A percentile compares a stretch with the other conserved stretches of the same genome.
phyloP scores from a whole-genome alignment of 495 filamentous ascomycete species.

The Neurospora terricola region DNA sequence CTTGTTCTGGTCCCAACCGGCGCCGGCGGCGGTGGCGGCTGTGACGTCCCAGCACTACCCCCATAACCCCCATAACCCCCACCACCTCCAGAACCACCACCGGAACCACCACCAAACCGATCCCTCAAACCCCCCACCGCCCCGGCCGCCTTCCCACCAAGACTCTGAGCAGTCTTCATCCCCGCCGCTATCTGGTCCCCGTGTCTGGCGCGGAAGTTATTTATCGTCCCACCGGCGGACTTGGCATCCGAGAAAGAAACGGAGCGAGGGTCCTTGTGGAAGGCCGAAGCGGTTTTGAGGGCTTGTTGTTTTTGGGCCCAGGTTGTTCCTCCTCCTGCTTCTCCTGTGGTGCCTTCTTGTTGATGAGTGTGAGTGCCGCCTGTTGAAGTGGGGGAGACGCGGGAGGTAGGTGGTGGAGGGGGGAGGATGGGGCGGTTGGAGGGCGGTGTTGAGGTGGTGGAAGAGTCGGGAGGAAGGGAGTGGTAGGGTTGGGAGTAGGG shows the following conservation, averaged over 20 bases:
- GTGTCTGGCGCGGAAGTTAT: constrained; percentile 65
- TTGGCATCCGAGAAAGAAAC: constrained; percentile 47
- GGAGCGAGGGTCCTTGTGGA: constrained; percentile 47
- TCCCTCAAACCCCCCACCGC: neutral
- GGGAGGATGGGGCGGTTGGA: neutral
- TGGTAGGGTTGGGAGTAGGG: neutral
- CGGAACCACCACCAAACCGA: constrained; percentile 20
- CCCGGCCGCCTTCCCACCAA: constrained; percentile 35
- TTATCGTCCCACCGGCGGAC: constrained; percentile 47
- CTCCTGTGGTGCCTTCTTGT: neutral
- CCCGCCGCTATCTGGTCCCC: constrained; percentile 62
- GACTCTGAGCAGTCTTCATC: constrained; percentile 44
- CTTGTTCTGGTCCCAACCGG: neutral
- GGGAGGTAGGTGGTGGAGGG: neutral
- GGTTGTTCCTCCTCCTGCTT: constrained; percentile 42
- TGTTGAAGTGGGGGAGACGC: neutral
- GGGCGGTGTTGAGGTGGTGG: neutral
- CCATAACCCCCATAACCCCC: neutral
- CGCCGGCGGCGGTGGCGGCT: neutral
- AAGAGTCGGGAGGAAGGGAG: neutral
- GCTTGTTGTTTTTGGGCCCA: constrained; percentile 54
- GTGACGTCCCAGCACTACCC: neutral
- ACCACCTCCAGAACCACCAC: neutral
- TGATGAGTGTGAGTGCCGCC: neutral
- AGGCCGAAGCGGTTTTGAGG: constrained; percentile 43